Conservation (phyloP, 768 basidiomycete species). For the Russula earlei region DNA sequence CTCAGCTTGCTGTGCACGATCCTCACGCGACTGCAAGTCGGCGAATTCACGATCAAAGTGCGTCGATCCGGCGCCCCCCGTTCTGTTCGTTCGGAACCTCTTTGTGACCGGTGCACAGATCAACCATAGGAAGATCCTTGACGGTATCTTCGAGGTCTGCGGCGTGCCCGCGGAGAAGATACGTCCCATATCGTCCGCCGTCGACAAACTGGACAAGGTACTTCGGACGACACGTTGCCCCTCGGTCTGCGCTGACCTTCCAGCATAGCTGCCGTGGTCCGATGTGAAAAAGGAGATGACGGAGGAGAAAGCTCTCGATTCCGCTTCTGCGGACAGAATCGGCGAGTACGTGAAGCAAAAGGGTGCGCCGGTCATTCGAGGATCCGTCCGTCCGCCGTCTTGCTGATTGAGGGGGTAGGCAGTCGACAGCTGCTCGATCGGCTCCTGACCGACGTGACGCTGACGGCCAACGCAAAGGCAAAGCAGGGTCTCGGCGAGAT, state of each 20-base stretch:
- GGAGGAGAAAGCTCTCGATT: conserved; percentile 83
- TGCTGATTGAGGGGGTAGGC: conserved; percentile 35
- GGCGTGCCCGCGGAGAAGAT: conserved; percentile 89
- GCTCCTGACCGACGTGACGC: conserved; percentile 50
- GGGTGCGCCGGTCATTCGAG: conserved; percentile 39
- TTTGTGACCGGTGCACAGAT: conserved; percentile 38
- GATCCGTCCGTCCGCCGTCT: neutral
- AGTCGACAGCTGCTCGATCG: conserved; percentile 66
- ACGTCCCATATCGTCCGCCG: conserved; percentile 87
- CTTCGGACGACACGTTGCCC: no score
- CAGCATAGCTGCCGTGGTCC: conserved; percentile 57
- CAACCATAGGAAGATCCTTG: conserved; percentile 94
- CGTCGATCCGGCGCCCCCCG: neutral
- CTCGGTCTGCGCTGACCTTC: neutral
- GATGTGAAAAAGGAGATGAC: conserved; percentile 97
- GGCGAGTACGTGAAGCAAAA: conserved; percentile 96
- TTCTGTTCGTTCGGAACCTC: neutral
- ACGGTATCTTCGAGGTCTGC: conserved; percentile 94
- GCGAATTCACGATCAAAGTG: conserved; percentile 92
- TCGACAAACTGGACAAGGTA: conserved; percentile 98
- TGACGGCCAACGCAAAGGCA: conserved; percentile 65
- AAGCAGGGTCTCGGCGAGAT: conserved; percentile 83
- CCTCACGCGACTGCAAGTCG: conserved; percentile 75
- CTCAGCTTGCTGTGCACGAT: conserved; percentile 76
- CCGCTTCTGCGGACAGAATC: conserved; percentile 80